Evolutionary conservation across 2,329 filamentous ascomycete species (phyloP), one percentile per base, ranked within the genome.

Genomic region (Fusarium marasasianum): DNA sequence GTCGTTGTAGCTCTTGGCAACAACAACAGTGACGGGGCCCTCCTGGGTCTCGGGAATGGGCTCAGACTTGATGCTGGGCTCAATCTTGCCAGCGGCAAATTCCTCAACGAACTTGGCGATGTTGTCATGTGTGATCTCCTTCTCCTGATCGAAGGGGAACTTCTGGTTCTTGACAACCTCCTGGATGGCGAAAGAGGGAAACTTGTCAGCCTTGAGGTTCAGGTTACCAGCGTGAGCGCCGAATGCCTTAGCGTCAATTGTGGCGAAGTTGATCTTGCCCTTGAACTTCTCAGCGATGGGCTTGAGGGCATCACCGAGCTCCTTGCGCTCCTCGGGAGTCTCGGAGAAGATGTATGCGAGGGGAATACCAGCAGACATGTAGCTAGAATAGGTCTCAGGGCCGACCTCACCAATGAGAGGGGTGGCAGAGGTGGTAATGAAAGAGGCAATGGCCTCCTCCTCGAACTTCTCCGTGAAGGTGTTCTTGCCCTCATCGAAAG

Each of bases 41-140:
- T 98, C 95, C 85, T 99, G 94, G 75, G 90, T 93, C 90, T 98
- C 95, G 73, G 96, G 96, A 78, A 98, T 92, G 66, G 95, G 94
- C 90, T 99, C 96, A 74, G 95, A 98, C 91, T 99, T 99, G 90
- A 99, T 93, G 89, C 94, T 97, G 79, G 96, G 94, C 84, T 97
- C 92, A 76, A 98, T 84, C 89, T 97, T 97, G 86, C 95, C 96
- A 71, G 90, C 89, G 68, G 91, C 86, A 83, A 95, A 98, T 78
- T 96, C 91, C 76, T 96, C 90, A 69, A 98, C 93, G 82, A 98
- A 99, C 78, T 91, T 86, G 83, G 89, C 90, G 80, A 99, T 92
- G 75, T 89, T 86, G 47, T 89, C 87, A 78, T 89, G 86, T 76
- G 90, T 93, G 79, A 99, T 90, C 84, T 94, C 90, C 86, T 92